Evolutionary conservation across 148 eudicot genomes (phyloP).

Genomic region (Persicaria maculosa): DNA sequence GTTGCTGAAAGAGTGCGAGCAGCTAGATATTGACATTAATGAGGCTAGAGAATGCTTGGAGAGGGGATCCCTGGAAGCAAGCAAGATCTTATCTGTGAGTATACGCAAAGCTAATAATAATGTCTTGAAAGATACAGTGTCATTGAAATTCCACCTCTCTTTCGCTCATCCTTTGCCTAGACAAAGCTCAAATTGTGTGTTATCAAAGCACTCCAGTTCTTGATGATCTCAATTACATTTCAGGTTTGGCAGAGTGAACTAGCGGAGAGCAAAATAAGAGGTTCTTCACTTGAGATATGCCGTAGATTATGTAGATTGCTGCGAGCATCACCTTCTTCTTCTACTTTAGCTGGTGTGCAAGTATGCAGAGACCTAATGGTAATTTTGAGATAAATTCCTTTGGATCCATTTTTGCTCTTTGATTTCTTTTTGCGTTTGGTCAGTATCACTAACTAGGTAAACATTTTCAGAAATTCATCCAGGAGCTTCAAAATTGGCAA

Average conservation of each 20-base stretch:
- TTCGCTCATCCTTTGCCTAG: neutral
- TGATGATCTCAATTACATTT: constrained; percentile 8
- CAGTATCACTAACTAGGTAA: constrained; percentile 17
- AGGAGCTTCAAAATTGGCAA: constrained; percentile 56
- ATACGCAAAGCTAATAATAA: neutral
- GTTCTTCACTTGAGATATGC: constrained; percentile 50
- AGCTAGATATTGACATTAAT: constrained; percentile 57
- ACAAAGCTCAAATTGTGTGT: too few relatives aligned
- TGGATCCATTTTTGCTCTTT: neutral
- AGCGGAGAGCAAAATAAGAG: constrained; percentile 47
- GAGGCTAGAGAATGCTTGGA: constrained; percentile 78
- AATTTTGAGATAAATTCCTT: constrained; percentile 14
- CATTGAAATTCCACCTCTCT: neutral
- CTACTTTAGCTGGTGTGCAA: constrained; percentile 52
- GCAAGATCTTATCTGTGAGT: constrained; percentile 74
- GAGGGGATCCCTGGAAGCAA: constrained; percentile 59
- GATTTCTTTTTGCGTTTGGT: neutral
- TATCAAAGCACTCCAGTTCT: too few relatives aligned
- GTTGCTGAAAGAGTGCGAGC: constrained; percentile 62
- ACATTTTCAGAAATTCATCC: constrained; percentile 53
- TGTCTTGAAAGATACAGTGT: neutral
- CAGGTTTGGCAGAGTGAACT: constrained; percentile 74
- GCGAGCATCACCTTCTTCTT: constrained; percentile 42
- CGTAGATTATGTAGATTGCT: constrained; percentile 43
- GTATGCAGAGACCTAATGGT: constrained; percentile 52